phyloP scores from a whole-genome alignment of 441 rosid genomes.

The Pelargonium citronellum region DNA sequence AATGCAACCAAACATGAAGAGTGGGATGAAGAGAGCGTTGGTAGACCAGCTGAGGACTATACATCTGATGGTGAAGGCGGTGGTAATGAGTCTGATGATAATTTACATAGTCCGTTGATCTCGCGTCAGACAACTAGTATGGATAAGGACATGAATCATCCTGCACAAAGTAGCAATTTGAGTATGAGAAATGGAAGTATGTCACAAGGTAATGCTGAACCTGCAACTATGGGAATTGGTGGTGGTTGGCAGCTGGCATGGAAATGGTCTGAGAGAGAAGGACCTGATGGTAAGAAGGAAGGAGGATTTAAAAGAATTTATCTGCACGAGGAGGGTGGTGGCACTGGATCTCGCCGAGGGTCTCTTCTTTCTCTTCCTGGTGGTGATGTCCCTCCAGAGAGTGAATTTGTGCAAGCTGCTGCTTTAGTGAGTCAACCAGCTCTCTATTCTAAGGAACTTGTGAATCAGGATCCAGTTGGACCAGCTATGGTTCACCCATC shows the following conservation, averaged over 20 bases:
- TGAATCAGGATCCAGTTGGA: constrained; percentile 59
- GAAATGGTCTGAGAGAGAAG: constrained; percentile 80
- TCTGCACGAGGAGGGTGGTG: constrained; percentile 61
- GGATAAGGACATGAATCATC: constrained; percentile 47
- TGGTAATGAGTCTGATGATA: constrained; percentile 58
- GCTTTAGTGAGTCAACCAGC: constrained; percentile 78
- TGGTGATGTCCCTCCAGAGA: constrained; percentile 36
- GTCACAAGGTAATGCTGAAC: constrained; percentile 40
- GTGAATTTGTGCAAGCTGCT: constrained; percentile 59
- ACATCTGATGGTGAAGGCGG: constrained; percentile 52
- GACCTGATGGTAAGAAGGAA: constrained; percentile 65
- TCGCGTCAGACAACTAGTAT: constrained; percentile 75
- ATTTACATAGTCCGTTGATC: constrained; percentile 81
- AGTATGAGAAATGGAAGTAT: constrained; percentile 59
- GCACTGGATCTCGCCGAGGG: constrained; percentile 52
- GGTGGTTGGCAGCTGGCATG: constrained; percentile 99
- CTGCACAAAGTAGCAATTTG: constrained; percentile 46
- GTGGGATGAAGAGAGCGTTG: constrained; percentile 80
- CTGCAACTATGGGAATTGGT: constrained; percentile 66
- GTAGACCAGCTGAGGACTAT: constrained; percentile 57
- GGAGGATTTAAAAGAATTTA: constrained; percentile 81
- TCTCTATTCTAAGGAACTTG: constrained; percentile 51
- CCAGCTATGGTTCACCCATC: constrained; percentile 77
- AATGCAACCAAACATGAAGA: constrained; percentile 55
- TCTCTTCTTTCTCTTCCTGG: constrained; percentile 58